These are phyloP conservation scores for Pyrus bretschneideri DNA, from an alignment of 306 rosid species.

Conservation along the genomic window DNA sequence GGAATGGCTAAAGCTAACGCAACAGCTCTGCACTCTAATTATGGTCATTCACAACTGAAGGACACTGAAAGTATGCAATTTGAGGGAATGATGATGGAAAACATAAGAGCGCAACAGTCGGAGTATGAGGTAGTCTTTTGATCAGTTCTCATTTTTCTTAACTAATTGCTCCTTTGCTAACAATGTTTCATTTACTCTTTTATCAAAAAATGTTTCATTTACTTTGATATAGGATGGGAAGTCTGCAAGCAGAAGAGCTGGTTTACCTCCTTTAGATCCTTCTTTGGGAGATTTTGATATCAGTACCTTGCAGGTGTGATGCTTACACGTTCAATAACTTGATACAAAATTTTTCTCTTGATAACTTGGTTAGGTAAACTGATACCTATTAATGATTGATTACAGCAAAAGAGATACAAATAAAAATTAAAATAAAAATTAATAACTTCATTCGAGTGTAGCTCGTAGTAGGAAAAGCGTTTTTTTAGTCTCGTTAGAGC, in stretches of 20 bases:
- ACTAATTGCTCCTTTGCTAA: constrained; percentile 10
- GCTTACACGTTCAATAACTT: constrained; percentile 5
- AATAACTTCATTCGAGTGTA: not conserved
- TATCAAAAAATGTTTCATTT: not conserved
- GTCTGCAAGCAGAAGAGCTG: constrained; percentile 40
- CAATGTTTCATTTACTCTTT: constrained; percentile 6
- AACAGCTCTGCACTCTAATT: constrained; percentile 29
- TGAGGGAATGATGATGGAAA: constrained; percentile 49
- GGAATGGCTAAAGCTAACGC: constrained; percentile 34
- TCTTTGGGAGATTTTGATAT: constrained; percentile 53
- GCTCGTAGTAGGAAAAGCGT: not conserved
- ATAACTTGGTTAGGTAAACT: not conserved
- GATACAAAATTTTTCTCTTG: not conserved
- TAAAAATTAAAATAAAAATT: too few species aligned
- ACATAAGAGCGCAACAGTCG: constrained; percentile 42
- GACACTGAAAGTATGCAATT: constrained; percentile 49
- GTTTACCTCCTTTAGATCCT: constrained; percentile 48
- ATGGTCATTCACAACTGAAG: constrained; percentile 44
- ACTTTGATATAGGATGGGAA: constrained; percentile 50
- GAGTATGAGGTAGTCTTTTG: constrained; percentile 58
- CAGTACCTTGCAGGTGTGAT: constrained; percentile 77
- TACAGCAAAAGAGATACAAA: not conserved
- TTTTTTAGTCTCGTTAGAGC: not conserved
- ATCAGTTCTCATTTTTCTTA: not conserved
- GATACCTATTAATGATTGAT: not conserved